Evolutionary conservation across 495 filamentous ascomycete species (phyloP), one percentile per base, ranked within the genome.

Genomic region (Clohesyomyces aquaticus): DNA sequence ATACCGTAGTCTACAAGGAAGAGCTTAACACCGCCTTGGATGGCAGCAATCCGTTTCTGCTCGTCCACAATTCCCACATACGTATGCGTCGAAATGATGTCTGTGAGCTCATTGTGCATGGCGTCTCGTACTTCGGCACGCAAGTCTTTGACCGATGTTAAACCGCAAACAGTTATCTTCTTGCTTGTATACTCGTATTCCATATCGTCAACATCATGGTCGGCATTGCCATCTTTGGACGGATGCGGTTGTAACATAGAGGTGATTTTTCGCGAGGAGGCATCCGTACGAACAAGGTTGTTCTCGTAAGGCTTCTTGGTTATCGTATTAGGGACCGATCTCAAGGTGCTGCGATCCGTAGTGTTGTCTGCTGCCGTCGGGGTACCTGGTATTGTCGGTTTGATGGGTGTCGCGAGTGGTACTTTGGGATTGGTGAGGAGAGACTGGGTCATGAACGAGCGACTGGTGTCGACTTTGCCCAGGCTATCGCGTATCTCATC

Each of bases 21-120:
- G 48, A 99, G 82, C 72, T 93, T 95, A 1, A 98, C 89, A 18
- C 95, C 94, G 23, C 88, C 85, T 79, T 99, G 95, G 32, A 99
- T 90, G 29, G 94, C 92, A 41, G 86, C 92, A 22, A 99, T 85
- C 22, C 95, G 91, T 41, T 90, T 87, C 51, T 81, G 83, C 68
- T 92, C 89, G 73, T 98, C 94, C 12, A 97, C 90, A 41, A 98
- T 81, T 14, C 95, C 95, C 65, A 99, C 89, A 72, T 96, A 99
- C 0, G 90, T 96, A 72, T 95, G 95, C 19, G 85, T 87, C 29
- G 91, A 88, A 72, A 96, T 91, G 49, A 91, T 85, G 63, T 96
- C 93, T 14, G 91, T 96, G 48, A 98, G 83, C 49, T 87, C 88
- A 65, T 90, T 87, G 77, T 99, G 93, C 83, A 96, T 95, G 21